Conservation (phyloP, 108 stramenopile species). For the Nitzschia sp. region DNA sequence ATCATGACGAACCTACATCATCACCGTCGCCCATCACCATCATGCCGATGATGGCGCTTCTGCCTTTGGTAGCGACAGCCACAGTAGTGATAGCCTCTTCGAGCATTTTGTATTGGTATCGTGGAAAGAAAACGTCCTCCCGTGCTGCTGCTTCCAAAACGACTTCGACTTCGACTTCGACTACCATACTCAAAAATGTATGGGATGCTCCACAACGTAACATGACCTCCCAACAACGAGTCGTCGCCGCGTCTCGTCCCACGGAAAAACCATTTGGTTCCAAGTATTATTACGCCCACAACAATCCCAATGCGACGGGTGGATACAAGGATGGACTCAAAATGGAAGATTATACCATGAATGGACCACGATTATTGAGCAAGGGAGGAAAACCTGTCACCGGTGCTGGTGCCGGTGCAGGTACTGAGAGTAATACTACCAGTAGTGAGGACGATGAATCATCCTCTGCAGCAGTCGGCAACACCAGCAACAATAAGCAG, state of each 20-base stretch:
- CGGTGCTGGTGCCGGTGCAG: too few species aligned
- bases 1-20: too few species aligned
- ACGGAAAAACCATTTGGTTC: slow-evolving; percentile 77
- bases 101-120: not conserved
- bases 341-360: slow-evolving; percentile 85
- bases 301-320: slow-evolving; percentile 64
- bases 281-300: slow-evolving; percentile 86
- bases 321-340: slow-evolving; percentile 82
- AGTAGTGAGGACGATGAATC: not conserved
- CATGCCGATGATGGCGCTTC: too few species aligned
- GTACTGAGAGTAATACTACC: not conserved
- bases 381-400: slow-evolving; percentile 52
- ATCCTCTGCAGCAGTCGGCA: too few species aligned
- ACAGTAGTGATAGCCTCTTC: not conserved
- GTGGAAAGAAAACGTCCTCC: not conserved
- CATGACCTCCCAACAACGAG: not conserved
- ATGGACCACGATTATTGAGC: slow-evolving; percentile 69
- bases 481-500: too few species aligned
- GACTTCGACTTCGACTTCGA: not conserved
- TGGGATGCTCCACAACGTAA: slow-evolving; percentile 26
- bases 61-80: not conserved
- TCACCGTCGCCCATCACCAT: too few species aligned
- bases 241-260: too few species aligned
- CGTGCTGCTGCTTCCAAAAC: not conserved
- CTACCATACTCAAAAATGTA: slow-evolving; percentile 2